phyloP scores from a whole-genome alignment of 805 yeast species.

The Metschnikowia hibisci region DNA sequence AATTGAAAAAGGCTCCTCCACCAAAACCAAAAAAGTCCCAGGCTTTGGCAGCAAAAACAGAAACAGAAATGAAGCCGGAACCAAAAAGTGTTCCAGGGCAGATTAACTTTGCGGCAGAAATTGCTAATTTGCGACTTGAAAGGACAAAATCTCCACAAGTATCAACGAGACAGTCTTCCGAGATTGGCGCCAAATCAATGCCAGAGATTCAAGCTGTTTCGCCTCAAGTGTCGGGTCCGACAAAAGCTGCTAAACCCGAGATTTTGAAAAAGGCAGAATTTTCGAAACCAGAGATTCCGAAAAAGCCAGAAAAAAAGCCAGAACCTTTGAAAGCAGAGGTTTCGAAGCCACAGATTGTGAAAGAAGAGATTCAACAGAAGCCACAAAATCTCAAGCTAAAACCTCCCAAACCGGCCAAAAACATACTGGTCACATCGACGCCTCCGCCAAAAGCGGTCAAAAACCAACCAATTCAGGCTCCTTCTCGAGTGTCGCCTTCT shows the following conservation, averaged over 20 bases:
- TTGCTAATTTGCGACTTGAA: slow-evolving; percentile 15
- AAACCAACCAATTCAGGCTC: slow-evolving; percentile 17
- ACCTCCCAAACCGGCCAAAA: neutral
- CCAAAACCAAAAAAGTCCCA: slow-evolving; percentile 38
- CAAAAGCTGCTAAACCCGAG: slow-evolving; percentile 17
- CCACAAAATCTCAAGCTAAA: neutral
- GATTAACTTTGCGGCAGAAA: slow-evolving; percentile 30
- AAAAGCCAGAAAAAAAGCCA: slow-evolving; percentile 2
- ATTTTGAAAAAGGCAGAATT: slow-evolving; percentile 3
- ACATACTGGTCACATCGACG: neutral
- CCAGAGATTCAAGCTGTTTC: no score
- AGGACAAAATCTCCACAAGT: neutral
- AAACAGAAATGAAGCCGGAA: slow-evolving; percentile 4
- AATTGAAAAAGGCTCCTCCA: slow-evolving; percentile 34
- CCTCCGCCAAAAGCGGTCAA: neutral
- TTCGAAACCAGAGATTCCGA: neutral
- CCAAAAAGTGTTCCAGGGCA: neutral
- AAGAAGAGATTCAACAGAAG: no score
- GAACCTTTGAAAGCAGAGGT: neutral
- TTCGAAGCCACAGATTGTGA: neutral
- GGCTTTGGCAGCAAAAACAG: neutral
- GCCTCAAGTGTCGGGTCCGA: slow-evolving; percentile 8
- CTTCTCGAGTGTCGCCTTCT: slow-evolving; percentile 27
- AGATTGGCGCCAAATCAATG: neutral
- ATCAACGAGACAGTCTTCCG: neutral